Evolutionary conservation across 345 rosid species (phyloP).

Genomic region (Dimocarpus longan): DNA sequence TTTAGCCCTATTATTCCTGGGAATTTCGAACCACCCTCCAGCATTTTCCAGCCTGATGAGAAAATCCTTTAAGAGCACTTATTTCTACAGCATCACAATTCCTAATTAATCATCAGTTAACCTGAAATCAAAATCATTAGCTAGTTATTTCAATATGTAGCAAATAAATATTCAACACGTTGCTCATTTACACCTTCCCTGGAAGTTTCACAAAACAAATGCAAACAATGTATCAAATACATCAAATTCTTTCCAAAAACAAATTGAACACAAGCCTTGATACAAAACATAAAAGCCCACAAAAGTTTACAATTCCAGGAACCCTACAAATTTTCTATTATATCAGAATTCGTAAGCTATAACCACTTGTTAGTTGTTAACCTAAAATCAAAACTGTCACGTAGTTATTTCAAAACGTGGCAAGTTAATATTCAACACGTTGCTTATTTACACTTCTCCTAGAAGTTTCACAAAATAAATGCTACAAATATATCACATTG

Average conservation of each 20-base stretch:
- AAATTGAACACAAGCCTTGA: not conserved
- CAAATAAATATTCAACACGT: not conserved
- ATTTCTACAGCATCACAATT: conserved; percentile 29
- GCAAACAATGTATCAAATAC: not conserved
- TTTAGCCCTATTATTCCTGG: conserved; percentile 42
- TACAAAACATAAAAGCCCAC: not conserved
- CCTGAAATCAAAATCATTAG: conserved; percentile 3
- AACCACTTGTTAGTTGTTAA: not conserved
- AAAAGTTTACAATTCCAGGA: not conserved
- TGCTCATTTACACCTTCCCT: not conserved
- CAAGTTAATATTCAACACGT: not conserved
- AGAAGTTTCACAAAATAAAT: not conserved
- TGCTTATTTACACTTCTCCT: not conserved
- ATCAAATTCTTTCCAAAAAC: not conserved
- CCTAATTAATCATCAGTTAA: conserved; percentile 5
- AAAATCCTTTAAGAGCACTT: not conserved
- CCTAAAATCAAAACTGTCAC: not conserved
- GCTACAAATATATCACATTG: not conserved
- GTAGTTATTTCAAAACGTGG: not conserved
- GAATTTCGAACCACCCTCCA: conserved; percentile 45
- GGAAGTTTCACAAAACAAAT: not conserved
- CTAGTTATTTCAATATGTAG: not conserved
- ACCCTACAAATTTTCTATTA: not conserved
- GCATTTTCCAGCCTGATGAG: conserved; percentile 23
- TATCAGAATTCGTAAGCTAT: not conserved